A percentile compares a stretch with the other conserved stretches of the same genome.
These are phyloP conservation scores for Phyllachora maydis DNA, from an alignment of 2,329 filamentous ascomycete species.

Conservation along the genomic window DNA sequence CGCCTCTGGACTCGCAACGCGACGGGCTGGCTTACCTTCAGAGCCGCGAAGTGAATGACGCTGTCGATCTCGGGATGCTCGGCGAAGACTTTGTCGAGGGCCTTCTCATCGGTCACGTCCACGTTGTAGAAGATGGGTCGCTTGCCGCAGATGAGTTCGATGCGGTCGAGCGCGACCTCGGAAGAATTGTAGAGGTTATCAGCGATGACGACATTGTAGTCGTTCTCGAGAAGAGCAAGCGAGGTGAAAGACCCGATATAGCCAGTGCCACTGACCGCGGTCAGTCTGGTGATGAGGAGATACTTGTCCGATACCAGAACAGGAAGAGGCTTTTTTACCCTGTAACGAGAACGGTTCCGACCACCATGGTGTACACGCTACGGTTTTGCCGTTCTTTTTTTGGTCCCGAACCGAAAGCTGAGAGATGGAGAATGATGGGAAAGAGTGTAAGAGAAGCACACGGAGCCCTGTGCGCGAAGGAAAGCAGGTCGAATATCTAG, in stretches of 20 bases:
- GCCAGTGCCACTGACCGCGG: constrained; percentile 90
- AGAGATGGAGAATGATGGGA: too few species aligned
- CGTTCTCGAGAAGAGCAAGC: constrained; percentile 77
- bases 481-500: too few species aligned
- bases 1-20: neutral
- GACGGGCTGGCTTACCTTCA: constrained; percentile 45
- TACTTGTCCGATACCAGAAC: too few species aligned
- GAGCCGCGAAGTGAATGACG: constrained; percentile 94
- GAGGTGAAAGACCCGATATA: constrained; percentile 98
- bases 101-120: constrained; percentile 74
- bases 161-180: constrained; percentile 75
- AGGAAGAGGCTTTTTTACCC: constrained; percentile 50
- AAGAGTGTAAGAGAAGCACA: too few species aligned
- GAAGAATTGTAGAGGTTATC: constrained; percentile 98
- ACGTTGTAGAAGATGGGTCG: constrained; percentile 66
- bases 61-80: constrained; percentile 89
- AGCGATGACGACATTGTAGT: constrained; percentile 89
- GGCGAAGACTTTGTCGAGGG: constrained; percentile 68
- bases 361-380: constrained; percentile 32
- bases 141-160: constrained; percentile 83
- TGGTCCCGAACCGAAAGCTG: too few species aligned
- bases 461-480: too few species aligned
- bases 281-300: too few species aligned
- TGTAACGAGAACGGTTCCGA: constrained; percentile 78
- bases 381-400: too few species aligned